These are phyloP conservation scores for Cucurbitaria berberidis DNA, from an alignment of 2,329 filamentous ascomycete species.

Conservation along the genomic window DNA sequence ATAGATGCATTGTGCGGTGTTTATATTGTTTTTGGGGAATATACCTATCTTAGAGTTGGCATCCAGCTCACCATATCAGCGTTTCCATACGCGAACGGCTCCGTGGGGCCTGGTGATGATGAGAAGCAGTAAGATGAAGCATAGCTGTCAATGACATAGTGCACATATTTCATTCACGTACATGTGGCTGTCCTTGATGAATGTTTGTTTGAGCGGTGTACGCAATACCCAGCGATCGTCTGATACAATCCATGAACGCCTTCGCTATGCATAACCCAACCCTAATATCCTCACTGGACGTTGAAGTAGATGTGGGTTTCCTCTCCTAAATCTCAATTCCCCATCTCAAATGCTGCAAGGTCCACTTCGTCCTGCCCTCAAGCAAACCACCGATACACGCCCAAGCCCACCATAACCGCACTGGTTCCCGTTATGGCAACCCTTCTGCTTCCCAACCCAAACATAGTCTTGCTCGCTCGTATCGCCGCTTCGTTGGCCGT, in stretches of 20 bases:
- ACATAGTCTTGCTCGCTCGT: slow-evolving; percentile 48
- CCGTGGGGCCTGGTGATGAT: neutral
- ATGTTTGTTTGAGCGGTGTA: neutral
- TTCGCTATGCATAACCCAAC: neutral
- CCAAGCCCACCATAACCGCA: slow-evolving; percentile 51
- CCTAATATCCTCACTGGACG: neutral
- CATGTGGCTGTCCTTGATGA: neutral
- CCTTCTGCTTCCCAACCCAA: slow-evolving; percentile 51
- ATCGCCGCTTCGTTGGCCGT: slow-evolving; percentile 50
- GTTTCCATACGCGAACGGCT: slow-evolving; percentile 3
- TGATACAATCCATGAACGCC: neutral
- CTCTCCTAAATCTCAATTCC: no score
- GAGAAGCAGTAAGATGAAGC: neutral
- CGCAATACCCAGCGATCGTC: neutral
- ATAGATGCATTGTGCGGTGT: slow-evolving; percentile 36
- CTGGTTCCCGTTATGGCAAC: slow-evolving; percentile 51
- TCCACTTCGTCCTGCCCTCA: slow-evolving; percentile 7
- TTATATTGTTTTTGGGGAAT: slow-evolving; percentile 21
- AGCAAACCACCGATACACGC: slow-evolving; percentile 52
- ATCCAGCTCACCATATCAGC: slow-evolving; percentile 20
- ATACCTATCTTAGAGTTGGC: slow-evolving; percentile 13
- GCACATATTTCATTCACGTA: neutral
- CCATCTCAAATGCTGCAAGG: neutral
- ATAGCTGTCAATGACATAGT: neutral
- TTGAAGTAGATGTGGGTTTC: no score